Evolutionary conservation across 1,284 basidiomycete genomes (phyloP).

Genomic region (Gomphus sp.): DNA sequence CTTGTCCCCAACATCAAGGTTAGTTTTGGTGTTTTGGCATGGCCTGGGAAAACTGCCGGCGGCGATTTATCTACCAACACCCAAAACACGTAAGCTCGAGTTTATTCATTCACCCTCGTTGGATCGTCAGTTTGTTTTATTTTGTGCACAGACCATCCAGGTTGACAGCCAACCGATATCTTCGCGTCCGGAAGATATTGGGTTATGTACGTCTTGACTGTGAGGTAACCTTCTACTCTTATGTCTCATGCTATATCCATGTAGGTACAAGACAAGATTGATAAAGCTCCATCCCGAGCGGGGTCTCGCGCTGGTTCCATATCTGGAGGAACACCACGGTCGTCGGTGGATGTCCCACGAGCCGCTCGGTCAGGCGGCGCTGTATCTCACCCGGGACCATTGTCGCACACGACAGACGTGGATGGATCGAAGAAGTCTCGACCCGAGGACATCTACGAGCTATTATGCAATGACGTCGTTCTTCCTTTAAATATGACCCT

Average conservation of each 20-base stretch:
- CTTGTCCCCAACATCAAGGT: slow-evolving; percentile 53
- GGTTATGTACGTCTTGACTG: slow-evolving; percentile 53
- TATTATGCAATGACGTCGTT: slow-evolving; percentile 76
- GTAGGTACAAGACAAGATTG: slow-evolving; percentile 83
- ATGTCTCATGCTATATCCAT: neutral
- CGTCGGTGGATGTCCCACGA: neutral
- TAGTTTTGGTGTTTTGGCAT: slow-evolving; percentile 84
- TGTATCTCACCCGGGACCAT: neutral
- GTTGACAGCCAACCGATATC: slow-evolving; percentile 78
- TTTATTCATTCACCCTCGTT: slow-evolving; percentile 41
- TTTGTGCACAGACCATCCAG: slow-evolving; percentile 48
- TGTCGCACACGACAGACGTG: neutral
- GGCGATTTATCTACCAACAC: neutral
- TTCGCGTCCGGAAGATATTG: slow-evolving; percentile 79
- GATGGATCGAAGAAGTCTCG: slow-evolving; percentile 15
- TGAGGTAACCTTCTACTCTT: neutral
- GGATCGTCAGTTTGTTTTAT: slow-evolving; percentile 19
- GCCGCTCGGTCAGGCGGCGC: neutral
- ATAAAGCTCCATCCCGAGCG: slow-evolving; percentile 28
- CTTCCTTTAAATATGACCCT: slow-evolving; percentile 83
- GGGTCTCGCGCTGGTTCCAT: slow-evolving; percentile 9
- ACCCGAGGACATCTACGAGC: slow-evolving; percentile 78
- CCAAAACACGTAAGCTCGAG: slow-evolving; percentile 49
- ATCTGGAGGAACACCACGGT: slow-evolving; percentile 7
- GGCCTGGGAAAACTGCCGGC: slow-evolving; percentile 40